These are phyloP conservation scores for Petasospora rhodanensis DNA, from an alignment of 1,139 yeast species.

Conservation along the genomic window DNA sequence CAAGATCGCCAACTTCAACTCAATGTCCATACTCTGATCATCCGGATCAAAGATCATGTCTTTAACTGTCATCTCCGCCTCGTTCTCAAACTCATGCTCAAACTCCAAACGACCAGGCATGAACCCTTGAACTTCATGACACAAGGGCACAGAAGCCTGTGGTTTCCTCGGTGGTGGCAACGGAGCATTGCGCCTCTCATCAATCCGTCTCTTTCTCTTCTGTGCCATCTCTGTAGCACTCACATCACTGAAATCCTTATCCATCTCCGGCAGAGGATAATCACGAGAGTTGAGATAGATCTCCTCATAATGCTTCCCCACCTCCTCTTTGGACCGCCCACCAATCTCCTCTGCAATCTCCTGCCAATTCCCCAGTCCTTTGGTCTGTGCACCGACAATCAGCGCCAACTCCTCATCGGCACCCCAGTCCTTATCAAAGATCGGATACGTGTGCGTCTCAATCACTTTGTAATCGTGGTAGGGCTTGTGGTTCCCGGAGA, in stretches of 20 bases:
- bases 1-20: constrained; percentile 78
- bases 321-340: constrained; percentile 87
- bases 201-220: constrained; percentile 67
- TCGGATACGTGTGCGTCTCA: constrained; percentile 94
- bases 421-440: constrained; percentile 90
- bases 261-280: constrained; percentile 83
- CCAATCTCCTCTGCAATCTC: constrained; percentile 95
- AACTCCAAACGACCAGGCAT: constrained; percentile 99
- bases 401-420: constrained; percentile 92
- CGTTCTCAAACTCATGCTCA: constrained; percentile 94
- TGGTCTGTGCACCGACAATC: constrained; percentile 86
- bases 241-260: constrained; percentile 55
- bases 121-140: constrained; percentile 95
- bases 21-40: constrained; percentile 82
- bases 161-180: constrained; percentile 82
- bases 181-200: constrained; percentile 62
- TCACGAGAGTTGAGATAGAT: constrained; percentile 63
- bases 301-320: constrained; percentile 71
- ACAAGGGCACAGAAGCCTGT: constrained; percentile 87
- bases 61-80: constrained; percentile 89
- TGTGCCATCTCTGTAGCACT: constrained; percentile 67
- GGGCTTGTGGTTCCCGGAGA: constrained; percentile 85
- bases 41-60: constrained; percentile 96
- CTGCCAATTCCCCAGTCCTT: constrained; percentile 96
- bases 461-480: constrained; percentile 90